phyloP scores from a whole-genome alignment of 2,329 filamentous ascomycete genomes.

The Tolypocladium nubicola region DNA sequence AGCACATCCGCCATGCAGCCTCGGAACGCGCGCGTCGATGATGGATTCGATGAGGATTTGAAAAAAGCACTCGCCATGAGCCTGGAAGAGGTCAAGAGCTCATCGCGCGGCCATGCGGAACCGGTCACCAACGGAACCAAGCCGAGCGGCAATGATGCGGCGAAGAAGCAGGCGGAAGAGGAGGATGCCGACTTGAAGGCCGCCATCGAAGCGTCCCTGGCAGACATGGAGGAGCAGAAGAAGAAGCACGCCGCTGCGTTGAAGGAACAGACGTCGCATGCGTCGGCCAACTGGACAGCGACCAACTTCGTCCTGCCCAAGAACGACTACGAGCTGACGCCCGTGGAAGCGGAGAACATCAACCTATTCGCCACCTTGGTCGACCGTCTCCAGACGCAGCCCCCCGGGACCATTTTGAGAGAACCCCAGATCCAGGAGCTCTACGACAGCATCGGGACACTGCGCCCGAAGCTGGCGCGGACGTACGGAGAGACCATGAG shows the following conservation, averaged over 20 bases:
- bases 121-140: slow-evolving; percentile 31
- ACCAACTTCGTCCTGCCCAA: slow-evolving; percentile 54
- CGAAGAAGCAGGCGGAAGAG: slow-evolving; percentile 53
- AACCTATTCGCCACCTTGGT: slow-evolving; percentile 91
- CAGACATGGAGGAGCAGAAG: slow-evolving; percentile 98
- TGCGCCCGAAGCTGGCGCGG: slow-evolving; percentile 85
- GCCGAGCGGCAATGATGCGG: slow-evolving; percentile 22
- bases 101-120: slow-evolving; percentile 62
- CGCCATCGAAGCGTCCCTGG: slow-evolving; percentile 86
- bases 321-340: slow-evolving; percentile 88
- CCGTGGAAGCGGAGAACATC: slow-evolving; percentile 94
- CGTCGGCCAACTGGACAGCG: slow-evolving; percentile 22
- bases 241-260: slow-evolving; percentile 75
- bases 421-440: slow-evolving; percentile 97
- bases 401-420: slow-evolving; percentile 87
- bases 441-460: slow-evolving; percentile 90
- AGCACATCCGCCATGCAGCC: slow-evolving; percentile 71
- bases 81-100: slow-evolving; percentile 77
- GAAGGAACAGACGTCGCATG: slow-evolving; percentile 61
- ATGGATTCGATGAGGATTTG: slow-evolving; percentile 88
- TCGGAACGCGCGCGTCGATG: slow-evolving; percentile 75
- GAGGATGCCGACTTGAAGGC: slow-evolving; percentile 90
- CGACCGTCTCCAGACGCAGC: slow-evolving; percentile 87
- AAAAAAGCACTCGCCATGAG: slow-evolving; percentile 95
- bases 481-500: slow-evolving; percentile 99